phyloP scores from a whole-genome alignment of 129 eudicot species.

The sunflower (Helianthus annuus) region HanXRQr2.0-SUNRISE NC_035442.2:180497561-180498060 shows the following conservation, averaged over 20 bases:
- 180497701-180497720: too few relatives aligned
- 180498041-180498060: slow-evolving; percentile 54
- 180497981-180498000: neutral
- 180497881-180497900: slow-evolving; percentile 65
- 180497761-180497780: slow-evolving; percentile 60
- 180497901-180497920: slow-evolving; percentile 39
- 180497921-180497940: too few relatives aligned
- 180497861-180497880: slow-evolving; percentile 68
- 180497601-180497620: slow-evolving; percentile 17
- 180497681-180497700: neutral
- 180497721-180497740: too few relatives aligned
- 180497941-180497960: too few relatives aligned
- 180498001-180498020: slow-evolving; percentile 10
- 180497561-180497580: slow-evolving; percentile 8
- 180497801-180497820: slow-evolving; percentile 47
- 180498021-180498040: slow-evolving; percentile 66
- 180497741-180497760: slow-evolving; percentile 35
- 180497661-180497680: neutral
- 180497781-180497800: slow-evolving; percentile 67
- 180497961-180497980: too few relatives aligned
- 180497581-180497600: slow-evolving; percentile 11
- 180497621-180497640: neutral
- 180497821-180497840: slow-evolving; percentile 70
- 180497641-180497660: neutral
- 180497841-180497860: slow-evolving; percentile 50